A percentile compares a stretch with the other conserved stretches of the same genome.
These are phyloP conservation scores for Alloascoidea africana DNA, from an alignment of 805 yeast genomes.

Conservation along the genomic window DNA sequence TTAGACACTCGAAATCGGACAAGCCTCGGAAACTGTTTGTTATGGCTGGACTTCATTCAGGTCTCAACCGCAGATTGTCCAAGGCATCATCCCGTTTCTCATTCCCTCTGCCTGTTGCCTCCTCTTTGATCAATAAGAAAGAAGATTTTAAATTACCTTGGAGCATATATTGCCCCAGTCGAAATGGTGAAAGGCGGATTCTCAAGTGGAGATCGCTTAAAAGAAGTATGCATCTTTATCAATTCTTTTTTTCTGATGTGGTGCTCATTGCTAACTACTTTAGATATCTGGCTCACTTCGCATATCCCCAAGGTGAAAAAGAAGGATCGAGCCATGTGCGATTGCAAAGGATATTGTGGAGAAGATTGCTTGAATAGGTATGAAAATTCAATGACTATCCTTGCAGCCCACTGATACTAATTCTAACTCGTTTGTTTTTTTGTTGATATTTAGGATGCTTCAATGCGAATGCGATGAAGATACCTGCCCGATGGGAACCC, in stretches of 20 bases:
- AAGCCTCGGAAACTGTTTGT: not conserved
- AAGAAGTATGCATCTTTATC: too few relatives aligned
- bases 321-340: constrained; percentile 9
- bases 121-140: not conserved
- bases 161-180: constrained; percentile 21
- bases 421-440: constrained; percentile 1
- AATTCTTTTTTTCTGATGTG: too few relatives aligned
- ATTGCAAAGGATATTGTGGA: constrained; percentile 16
- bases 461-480: constrained; percentile 20
- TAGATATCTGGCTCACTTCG: constrained; percentile 5
- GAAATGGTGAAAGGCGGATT: constrained; percentile 11
- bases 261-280: too few relatives aligned
- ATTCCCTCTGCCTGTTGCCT: not conserved
- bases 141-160: constrained; percentile 19
- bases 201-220: constrained; percentile 16
- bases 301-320: constrained; percentile 1
- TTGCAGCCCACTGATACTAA: not conserved
- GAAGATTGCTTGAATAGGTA: constrained; percentile 18
- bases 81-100: too few relatives aligned
- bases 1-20: too few relatives aligned
- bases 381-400: not conserved
- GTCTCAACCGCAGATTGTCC: not conserved
- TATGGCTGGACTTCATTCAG: not conserved
- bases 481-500: constrained; percentile 17
- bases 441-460: constrained; percentile 7